Conservation (phyloP, 768 basidiomycete species). For the Suillus bovinus region DNA sequence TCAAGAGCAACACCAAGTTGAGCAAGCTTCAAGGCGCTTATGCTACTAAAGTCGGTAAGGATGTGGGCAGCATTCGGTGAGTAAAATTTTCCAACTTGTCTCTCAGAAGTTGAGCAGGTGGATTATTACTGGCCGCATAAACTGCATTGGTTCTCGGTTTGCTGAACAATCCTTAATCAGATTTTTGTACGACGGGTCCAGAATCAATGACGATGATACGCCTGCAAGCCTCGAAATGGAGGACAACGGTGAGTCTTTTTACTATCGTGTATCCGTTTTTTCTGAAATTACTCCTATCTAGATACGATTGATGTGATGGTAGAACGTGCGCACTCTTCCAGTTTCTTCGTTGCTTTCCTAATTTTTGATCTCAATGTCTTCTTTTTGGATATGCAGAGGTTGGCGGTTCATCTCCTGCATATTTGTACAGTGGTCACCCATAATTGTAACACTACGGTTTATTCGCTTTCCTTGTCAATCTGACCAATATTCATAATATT, state of each 20-base stretch:
- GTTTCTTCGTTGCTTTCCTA: conserved; percentile 13
- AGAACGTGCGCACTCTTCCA: conserved; percentile 67
- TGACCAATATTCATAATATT: neutral
- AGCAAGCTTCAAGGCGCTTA: conserved; percentile 93
- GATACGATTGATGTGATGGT: conserved; percentile 98
- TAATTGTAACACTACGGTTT: conserved; percentile 16
- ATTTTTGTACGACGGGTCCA: conserved; percentile 86
- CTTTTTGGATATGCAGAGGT: conserved; percentile 37
- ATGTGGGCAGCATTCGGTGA: conserved; percentile 84
- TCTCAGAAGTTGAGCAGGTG: neutral
- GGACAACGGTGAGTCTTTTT: conserved; percentile 65
- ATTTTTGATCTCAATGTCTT: conserved; percentile 2
- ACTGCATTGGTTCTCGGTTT: neutral
- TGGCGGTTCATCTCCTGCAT: conserved; percentile 36
- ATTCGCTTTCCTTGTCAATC: conserved; percentile 6
- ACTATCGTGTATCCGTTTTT: conserved; percentile 7
- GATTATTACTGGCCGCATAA: neutral
- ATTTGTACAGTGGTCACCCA: conserved; percentile 14
- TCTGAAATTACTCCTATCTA: conserved; percentile 24
- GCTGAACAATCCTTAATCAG: conserved; percentile 39
- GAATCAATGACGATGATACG: conserved; percentile 89
- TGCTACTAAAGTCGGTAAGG: conserved; percentile 90
- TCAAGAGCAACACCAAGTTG: conserved; percentile 89
- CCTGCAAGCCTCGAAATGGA: conserved; percentile 86
- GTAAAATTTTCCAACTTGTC: conserved; percentile 29